Evolutionary conservation across 768 basidiomycete species (phyloP).

Genomic region (Brasilioporus rufonigricans): DNA sequence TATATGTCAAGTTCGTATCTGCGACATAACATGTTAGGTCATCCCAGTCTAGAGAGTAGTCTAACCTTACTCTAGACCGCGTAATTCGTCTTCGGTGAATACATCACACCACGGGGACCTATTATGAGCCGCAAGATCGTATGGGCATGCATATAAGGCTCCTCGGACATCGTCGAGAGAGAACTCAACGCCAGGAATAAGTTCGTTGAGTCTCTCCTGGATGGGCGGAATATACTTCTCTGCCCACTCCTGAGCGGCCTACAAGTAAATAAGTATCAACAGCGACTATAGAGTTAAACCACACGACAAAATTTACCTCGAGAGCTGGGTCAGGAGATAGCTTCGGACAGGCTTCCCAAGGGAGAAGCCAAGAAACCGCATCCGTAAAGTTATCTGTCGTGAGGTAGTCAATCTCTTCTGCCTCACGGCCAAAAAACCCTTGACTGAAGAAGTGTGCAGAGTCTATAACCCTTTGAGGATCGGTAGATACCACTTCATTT

Average conservation of each 20-base stretch:
- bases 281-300: too few species aligned
- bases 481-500: slow-evolving; percentile 11
- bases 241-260: slow-evolving; percentile 30
- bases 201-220: slow-evolving; percentile 32
- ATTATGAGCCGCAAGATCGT: slow-evolving; percentile 36
- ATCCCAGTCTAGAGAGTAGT: neutral
- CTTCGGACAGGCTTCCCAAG: slow-evolving; percentile 35
- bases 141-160: slow-evolving; percentile 42
- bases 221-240: slow-evolving; percentile 37
- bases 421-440: slow-evolving; percentile 36
- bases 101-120: slow-evolving; percentile 35
- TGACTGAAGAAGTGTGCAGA: too few species aligned
- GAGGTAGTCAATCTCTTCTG: slow-evolving; percentile 23
- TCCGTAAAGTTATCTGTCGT: slow-evolving; percentile 32
- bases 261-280: neutral
- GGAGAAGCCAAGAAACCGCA: too few species aligned
- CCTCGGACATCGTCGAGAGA: slow-evolving; percentile 33
- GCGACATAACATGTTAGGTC: neutral
- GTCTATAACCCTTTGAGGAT: slow-evolving; percentile 32
- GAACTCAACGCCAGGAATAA: slow-evolving; percentile 34
- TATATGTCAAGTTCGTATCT: slow-evolving; percentile 39
- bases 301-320: neutral
- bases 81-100: slow-evolving; percentile 34
- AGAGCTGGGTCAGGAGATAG: neutral
- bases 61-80: slow-evolving; percentile 35